These are phyloP conservation scores for Rhizopus delemar DNA, from an alignment of 371 early-diverging fungal species.

Conservation along the genomic window DNA sequence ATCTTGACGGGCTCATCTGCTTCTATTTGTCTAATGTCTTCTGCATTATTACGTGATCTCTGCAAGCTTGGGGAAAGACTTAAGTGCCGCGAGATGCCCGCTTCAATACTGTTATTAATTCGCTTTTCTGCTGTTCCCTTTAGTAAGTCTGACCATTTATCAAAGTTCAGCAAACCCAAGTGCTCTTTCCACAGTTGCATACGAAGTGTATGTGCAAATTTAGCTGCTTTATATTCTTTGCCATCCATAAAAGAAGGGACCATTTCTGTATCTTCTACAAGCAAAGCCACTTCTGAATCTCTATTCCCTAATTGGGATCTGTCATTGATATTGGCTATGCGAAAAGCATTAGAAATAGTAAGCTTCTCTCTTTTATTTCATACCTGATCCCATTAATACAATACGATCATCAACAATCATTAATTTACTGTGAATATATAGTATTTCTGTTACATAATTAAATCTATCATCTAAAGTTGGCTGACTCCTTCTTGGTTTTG, in stretches of 20 bases:
- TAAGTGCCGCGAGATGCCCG: constrained; percentile 11
- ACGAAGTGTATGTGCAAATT: constrained; percentile 77
- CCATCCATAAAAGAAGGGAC: constrained; percentile 76
- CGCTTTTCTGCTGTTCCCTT: background rate
- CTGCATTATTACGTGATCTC: constrained; percentile 24
- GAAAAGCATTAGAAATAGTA: too few relatives aligned
- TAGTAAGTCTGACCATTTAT: constrained; percentile 39
- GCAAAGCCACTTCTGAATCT: constrained; percentile 88
- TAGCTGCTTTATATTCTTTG: constrained; percentile 68
- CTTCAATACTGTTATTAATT: background rate
- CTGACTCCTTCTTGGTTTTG: background rate
- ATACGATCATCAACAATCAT: constrained; percentile 89
- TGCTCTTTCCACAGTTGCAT: constrained; percentile 86
- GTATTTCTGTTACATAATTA: constrained; percentile 75
- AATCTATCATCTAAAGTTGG: constrained; percentile 36
- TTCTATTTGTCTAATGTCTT: constrained; percentile 35
- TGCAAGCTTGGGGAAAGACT: constrained; percentile 31
- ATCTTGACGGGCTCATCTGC: constrained; percentile 41
- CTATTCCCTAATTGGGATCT: constrained; percentile 85
- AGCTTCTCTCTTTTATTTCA: background rate
- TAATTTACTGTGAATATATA: constrained; percentile 91
- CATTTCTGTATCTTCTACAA: constrained; percentile 78
- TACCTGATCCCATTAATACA: constrained; percentile 82
- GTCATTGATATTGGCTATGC: constrained; percentile 49
- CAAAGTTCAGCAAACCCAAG: constrained; percentile 64